Evolutionary conservation across 1,284 basidiomycete species (phyloP), one percentile per base, ranked within the genome.

Genomic region (Xerocomus amazonicus): DNA sequence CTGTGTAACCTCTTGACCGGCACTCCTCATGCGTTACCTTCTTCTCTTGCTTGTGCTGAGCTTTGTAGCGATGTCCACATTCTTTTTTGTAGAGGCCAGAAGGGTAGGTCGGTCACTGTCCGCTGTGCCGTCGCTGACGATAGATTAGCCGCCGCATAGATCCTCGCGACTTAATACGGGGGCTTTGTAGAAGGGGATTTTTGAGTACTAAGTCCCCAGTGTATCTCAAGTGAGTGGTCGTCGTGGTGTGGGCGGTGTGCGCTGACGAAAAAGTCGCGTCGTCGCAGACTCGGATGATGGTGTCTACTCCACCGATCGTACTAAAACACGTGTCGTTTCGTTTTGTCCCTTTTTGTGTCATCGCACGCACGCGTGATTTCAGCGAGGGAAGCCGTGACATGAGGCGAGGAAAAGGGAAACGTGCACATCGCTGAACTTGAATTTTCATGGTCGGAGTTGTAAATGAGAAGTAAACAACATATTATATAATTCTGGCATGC

Each of bases 11-110:
- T 38, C 33, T 38, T 35, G 14, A 37, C 28, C 27, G 37, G 44
- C 39, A 36, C 37, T 29, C 27, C 43, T 33, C 49, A 62, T 62
- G 60, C 60, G 60, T 34, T 65, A 56, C 58, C 56, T 66, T 53
- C 60, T 62, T 38, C 62, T 62, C 27, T 12, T 65, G 41, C 52
- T 66, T 44, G 63, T 66, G 38, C 63, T 62, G 1, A 65, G 63
- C 38, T 62, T 62, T 52, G 48, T 66, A 53, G 63, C 60, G 7
- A 45, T 42, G 37, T 62, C 60, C 52, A 66, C 60, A 34, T 62
- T 62, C 60, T 66, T 62, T 66, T 62, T 56, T 14, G 63, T 64
- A 56, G 60, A 62, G 51, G 60, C 57, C 48, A 59, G 48, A 59
- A 56, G 52, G 63, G 60, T 62, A 36, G 14, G 62, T 53, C 31